Base-by-base conservation (phyloP, 345 rosid genomes). In the Brassica carinata region DNA sequence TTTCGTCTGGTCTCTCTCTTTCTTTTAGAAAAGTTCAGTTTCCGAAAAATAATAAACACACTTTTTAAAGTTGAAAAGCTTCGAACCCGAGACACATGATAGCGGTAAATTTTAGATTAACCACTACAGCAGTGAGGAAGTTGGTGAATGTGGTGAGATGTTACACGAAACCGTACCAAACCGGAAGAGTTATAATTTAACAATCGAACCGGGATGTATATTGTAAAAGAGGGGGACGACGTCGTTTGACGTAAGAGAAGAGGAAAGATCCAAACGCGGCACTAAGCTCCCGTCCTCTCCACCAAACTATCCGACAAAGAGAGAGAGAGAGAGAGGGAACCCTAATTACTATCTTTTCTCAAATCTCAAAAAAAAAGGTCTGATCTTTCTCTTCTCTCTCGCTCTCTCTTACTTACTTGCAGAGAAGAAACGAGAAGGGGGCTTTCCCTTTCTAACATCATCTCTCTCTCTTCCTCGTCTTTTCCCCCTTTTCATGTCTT, bases 401-500 rank as follows among this genome's bases (percentile, higher is more conserved):
- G 26, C 34, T 51, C 55, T 36, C 86, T 82, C 78, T 71, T 7
- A 61, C 51, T 62, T 9, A 76, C 62, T 77, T 63, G 83, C 43
- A 81, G 85, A 80, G 79, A 75, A 79, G 84, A 82, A 71, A 45
- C 78, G 51, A 64, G 74, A 88, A 86, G 87, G 85, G 87, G 79
- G 82, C 6, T n/a, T 85, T 76, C 30, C 73, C 55, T 72, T 72
- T 64, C 82, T 84, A 84, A 85, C 85, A 84, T 87, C 89, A 89
- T 88, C 91, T 85, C 85, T 85, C 85, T 85, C 81, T 74, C 68
- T 51, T 74, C 51, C 67, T 76, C 45, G 65, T 65, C 43, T 74
- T 80, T 67, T 31, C 78, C 76, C 64, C n/a, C 58, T 2, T 88
- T 92, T 89, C 95, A 94, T 92, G 98, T 92, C 97, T 95, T 90